Percentiles rank a stretch among this genome's conserved stretches.
Conservation (phyloP, 1,284 basidiomycete genomes). For the Ustilago cynodontis region DNA sequence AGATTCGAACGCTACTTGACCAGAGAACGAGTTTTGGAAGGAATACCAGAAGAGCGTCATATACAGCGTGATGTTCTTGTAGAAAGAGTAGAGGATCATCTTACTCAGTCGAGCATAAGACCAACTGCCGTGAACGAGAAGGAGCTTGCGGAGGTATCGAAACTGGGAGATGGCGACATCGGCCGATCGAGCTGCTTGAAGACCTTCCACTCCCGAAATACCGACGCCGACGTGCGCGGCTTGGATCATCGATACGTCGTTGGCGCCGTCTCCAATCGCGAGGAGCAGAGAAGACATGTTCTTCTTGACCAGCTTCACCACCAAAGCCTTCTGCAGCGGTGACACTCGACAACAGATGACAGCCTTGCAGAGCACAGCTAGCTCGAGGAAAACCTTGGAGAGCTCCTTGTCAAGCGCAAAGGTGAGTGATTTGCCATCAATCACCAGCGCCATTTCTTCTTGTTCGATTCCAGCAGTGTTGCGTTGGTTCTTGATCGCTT, state of each 20-base stretch:
- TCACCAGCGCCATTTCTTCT: constrained; percentile 93
- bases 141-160: constrained; percentile 92
- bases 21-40: constrained; percentile 86
- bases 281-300: constrained; percentile 90
- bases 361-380: constrained; percentile 98
- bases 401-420: constrained; percentile 94
- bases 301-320: constrained; percentile 98
- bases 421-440: constrained; percentile 94
- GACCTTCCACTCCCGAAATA: constrained; percentile 96
- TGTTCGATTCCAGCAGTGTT: constrained; percentile 83
- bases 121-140: constrained; percentile 98
- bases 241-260: constrained; percentile 77
- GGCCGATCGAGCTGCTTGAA: constrained; percentile 95
- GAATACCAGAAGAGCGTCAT: constrained; percentile 99
- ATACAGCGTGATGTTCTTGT: constrained; percentile 90
- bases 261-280: constrained; percentile 82
- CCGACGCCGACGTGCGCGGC: constrained; percentile 88
- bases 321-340: constrained; percentile 95
- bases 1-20: constrained; percentile 96
- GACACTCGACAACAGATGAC: constrained; percentile 99
- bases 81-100: constrained; percentile 79
- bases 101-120: constrained; percentile 95
- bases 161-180: constrained; percentile 99
- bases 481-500: constrained; percentile 88
- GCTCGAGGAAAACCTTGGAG: constrained; percentile 87